Evolutionary conservation across 371 early-diverging fungal species (phyloP).

Genomic region (Apophysomyces elegans): DNA sequence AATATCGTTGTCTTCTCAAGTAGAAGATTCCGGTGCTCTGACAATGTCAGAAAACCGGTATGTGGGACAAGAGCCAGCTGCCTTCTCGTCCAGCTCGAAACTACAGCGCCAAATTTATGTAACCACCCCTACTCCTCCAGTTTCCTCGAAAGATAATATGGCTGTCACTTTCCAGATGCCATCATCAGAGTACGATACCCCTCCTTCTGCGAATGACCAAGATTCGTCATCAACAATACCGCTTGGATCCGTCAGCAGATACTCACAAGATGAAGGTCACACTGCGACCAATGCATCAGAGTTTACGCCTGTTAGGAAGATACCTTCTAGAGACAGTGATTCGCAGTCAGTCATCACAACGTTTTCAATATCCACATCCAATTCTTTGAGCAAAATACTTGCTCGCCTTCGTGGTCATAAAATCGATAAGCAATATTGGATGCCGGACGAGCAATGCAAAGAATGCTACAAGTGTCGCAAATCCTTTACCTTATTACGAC

Average conservation of each 20-base stretch:
- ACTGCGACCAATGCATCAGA: slow-evolving; percentile 31
- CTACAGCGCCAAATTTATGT: slow-evolving; percentile 23
- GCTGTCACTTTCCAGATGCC: slow-evolving; percentile 19
- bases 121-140: slow-evolving; percentile 31
- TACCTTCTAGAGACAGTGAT: slow-evolving; percentile 57
- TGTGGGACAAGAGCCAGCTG: slow-evolving; percentile 13
- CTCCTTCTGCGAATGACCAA: slow-evolving; percentile 4
- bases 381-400: slow-evolving; percentile 61
- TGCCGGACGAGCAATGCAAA: slow-evolving; percentile 83
- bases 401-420: slow-evolving; percentile 67
- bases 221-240: neutral
- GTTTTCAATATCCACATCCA: slow-evolving; percentile 59
- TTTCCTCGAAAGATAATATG: slow-evolving; percentile 24
- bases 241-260: slow-evolving; percentile 14
- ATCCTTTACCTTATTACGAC: slow-evolving; percentile 71
- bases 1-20: slow-evolving; percentile 1
- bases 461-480: slow-evolving; percentile 85
- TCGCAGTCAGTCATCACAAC: slow-evolving; percentile 59
- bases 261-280: slow-evolving; percentile 15
- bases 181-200: slow-evolving; percentile 10
- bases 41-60: slow-evolving; percentile 7
- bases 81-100: slow-evolving; percentile 30
- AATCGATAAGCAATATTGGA: slow-evolving; percentile 79
- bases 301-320: slow-evolving; percentile 39
- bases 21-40: slow-evolving; percentile 4